Evolutionary conservation across 208 protist genomes (phyloP), one percentile per base, ranked within the genome.

Genomic region (Trypanosoma grayi): DNA sequence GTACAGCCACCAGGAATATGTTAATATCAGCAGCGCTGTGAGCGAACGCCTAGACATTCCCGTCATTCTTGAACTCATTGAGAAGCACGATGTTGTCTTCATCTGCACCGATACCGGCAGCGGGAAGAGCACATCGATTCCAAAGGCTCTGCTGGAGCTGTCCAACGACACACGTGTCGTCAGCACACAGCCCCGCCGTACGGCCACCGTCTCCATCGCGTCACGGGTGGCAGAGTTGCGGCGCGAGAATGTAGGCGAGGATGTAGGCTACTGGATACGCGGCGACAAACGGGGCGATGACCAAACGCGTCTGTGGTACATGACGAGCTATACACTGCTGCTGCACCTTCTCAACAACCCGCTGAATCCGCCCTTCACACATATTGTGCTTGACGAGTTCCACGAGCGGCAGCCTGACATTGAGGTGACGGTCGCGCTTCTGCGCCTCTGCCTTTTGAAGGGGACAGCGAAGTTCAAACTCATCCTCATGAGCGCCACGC

Each of bases 401-500:
- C 87, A 93, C 48, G 87, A 93, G 70, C 60, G 87, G 24, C 98
- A 94, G 18, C 84, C 99, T 2, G 79, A 91, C 39, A 83, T 61
- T 58, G 86, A 93, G 57, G 77, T 93, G 40, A 74, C 87, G 11
- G 66, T 93, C 13, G 70, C 81, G 3, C 28, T 91, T 20, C 60
- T 93, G 11, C 77, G 76, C 31, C 20, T 92, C 6, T 74, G 64
- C 36, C 45, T 81, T 2, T 48, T 66, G 25, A 51, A 41, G 25
- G 22, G 27, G 22, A 71, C 64, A 4, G 43, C 66, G 7, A 81
- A 86, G 20, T 71, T 94, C 74, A 99, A 99, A 72, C 82, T 99
- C 46, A 97, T 99, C 40, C 90, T 99, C 45, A 99, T 98, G 60
- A 99, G 95, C 10, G 98, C 98, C 6, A 93, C 89, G 4, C 74